Evolutionary conservation across 352 stramenopile genomes (phyloP), one percentile per base, ranked within the genome.

Genomic region (Globisporangium nunn): DNA sequence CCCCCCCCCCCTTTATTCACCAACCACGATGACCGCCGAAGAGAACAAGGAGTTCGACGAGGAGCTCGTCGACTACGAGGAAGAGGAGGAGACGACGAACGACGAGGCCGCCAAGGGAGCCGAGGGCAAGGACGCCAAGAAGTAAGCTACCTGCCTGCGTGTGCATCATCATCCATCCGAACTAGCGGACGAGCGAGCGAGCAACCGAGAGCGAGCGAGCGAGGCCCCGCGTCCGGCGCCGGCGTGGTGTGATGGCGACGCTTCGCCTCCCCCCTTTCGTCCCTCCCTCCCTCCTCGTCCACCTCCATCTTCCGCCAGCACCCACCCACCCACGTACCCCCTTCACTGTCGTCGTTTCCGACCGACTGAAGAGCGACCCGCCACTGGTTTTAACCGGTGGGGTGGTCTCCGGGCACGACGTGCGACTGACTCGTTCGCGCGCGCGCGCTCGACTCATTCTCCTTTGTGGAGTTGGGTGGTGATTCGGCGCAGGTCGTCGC

Each of bases 41-140:
- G 84, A 92, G 61, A 95, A 90, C 76, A 93, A 95, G 69, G 81
- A 92, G 68, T 89, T 90, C 60, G 85, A 91, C 66, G 85, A 95
- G 64, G 85, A 95, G 64, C 64, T 95, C 50, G 81, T 95, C 63
- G 85, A 95, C 75, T 95, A 95, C 71, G 85, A 92, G 67, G 82
- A 91, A 61, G 85, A 95, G 60, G 85, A 93, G 63, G 85, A 93
- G 71, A 85, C 72, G 66, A 91, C 68, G 55, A 75, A 72, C 56
- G 75, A 72, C 56, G 78, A 85, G 59, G 74, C 60, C 56, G 75
- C 72, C 68, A 93, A 93, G 75, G 71, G 57, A 59, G 79, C 75
- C 56, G 82, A 93, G 63, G 80, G 76, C 56, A 93, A 91, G 64
- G 85, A 95, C 69, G 81, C 85, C 63, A 95, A 95, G 83, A 95